Evolutionary conservation across 73 alveolate genomes (phyloP), one percentile per base, ranked within the genome.

Genomic region (Blepharisma stoltei): DNA sequence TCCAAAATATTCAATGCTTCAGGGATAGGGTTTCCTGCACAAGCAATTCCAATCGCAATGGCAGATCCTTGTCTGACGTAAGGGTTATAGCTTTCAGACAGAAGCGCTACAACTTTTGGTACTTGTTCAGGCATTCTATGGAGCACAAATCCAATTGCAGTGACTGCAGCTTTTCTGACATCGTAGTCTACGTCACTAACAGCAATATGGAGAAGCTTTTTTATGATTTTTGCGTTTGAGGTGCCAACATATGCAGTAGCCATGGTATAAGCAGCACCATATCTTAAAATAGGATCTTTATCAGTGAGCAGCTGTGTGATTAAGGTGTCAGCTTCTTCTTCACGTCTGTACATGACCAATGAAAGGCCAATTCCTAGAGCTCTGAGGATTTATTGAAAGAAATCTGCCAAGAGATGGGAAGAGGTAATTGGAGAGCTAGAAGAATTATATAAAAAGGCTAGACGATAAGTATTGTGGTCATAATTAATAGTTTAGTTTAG

Each of bases 1-100:
- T 93, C 96, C 21, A 96, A 83, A 25, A 90, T 89, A 54, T 86
- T 84, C 47, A 94, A 81, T 1, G 99, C 98, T 6, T 93, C 97
- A 68, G 78, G 87, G 78, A 89, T 77, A 0, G 97, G 98, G 7
- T 97, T 96, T 48, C 99, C 99, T 6, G 99, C 98, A 77, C 99
- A 95, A 5, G 99, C 98, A 48, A 97, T 96, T 7, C 99, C 99
- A 43, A 96, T 84, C 0, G 99, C 99, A 84, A 96, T 83, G 3
- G 99, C 98, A 14, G 99, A 97, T 9, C 99, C 99, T 78, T 95
- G 97, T 81, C 99, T 88, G 41, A 96, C 97, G 84, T 96, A 99
- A 4, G 99, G 98, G 84, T 96, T 97, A 89, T 97, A 97, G 71
- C 98, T 90, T 69, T 92, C 95, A 38, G 97, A 85, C 50, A 97